Evolutionary conservation across 176 grass and related monocot species (phyloP), one percentile per base, ranked within the genome.

Genomic region (Areca catechu): DNA sequence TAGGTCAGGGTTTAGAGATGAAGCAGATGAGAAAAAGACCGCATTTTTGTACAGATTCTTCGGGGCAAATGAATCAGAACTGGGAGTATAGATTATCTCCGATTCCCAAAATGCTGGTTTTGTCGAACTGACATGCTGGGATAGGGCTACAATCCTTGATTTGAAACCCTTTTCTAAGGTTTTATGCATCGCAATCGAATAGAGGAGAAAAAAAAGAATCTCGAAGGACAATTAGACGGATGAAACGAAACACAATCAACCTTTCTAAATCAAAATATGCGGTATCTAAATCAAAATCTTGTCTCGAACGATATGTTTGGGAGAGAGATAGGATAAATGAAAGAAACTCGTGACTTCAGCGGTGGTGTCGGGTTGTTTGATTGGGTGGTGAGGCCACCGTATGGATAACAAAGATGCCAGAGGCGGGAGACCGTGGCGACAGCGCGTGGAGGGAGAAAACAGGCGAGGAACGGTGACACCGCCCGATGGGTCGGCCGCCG

Each of bases 91-190:
- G 5, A 12, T 57, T 5, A 55, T 22, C 7, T 20, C 7, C 3
- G 53, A 20, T 55, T 22, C 19, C 21, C 19, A 5, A 22, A 21
- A 20, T 55, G 53, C 53, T 55, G 21, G 14, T 3, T 20, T 55
- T 14, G 18, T 55, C 21, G 56, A 27, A 16, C 7, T 12, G 16
- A 9, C 15, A 60, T 60, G 22, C 16, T 30, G 24, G 22, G 34
- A 43, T 43, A n/a, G 49, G 18, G n/a, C 17, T 22, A 63, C 14
- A 5, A 63, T 12, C 5, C 10, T 63, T 2, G 43, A 49, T 49
- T 63, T 63, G n/a, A 63, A 49, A 63, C 19, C 12, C 37, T 19
- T 63, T 48, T 22, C 60, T 50, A 63, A 34, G 60, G 37, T 63
- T 63, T 63, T 63, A 63, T 0, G 60, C 60, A 63, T 63, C 60